A percentile compares a stretch with the other conserved stretches of the same genome.
phyloP scores from a whole-genome alignment of 495 filamentous ascomycete genomes.

The Bacidia gigantensis region DNA sequence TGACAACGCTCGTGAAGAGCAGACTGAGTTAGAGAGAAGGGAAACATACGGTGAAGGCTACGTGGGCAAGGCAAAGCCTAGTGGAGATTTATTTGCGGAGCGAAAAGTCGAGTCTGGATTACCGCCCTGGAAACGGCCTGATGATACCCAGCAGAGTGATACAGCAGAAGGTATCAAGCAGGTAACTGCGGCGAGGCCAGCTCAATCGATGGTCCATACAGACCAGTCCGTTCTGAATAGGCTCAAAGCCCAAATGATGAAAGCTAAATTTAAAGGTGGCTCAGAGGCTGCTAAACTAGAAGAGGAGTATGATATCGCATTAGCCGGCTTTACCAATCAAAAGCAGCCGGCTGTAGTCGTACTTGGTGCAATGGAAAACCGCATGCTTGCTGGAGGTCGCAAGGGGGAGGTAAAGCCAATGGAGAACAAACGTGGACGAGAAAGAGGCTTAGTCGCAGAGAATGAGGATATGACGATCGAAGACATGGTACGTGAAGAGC shows the following conservation, averaged over 20 bases:
- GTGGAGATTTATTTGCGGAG: slow-evolving; percentile 73
- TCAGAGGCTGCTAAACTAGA: slow-evolving; percentile 69
- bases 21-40: slow-evolving; percentile 78
- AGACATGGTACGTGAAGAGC: slow-evolving; percentile 90
- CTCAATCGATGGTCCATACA: slow-evolving; percentile 34
- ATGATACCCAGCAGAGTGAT: slow-evolving; percentile 21
- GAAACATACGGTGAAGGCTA: slow-evolving; percentile 76
- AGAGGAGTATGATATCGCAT: slow-evolving; percentile 64
- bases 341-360: slow-evolving; percentile 57
- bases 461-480: slow-evolving; percentile 94
- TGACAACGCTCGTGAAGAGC: slow-evolving; percentile 89
- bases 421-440: slow-evolving; percentile 61
- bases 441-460: slow-evolving; percentile 66
- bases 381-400: slow-evolving; percentile 64
- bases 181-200: slow-evolving; percentile 23
- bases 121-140: slow-evolving; percentile 6
- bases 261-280: slow-evolving; percentile 68
- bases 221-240: slow-evolving; percentile 75
- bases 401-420: slow-evolving; percentile 61
- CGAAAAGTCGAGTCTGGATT: slow-evolving; percentile 41
- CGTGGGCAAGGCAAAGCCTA: slow-evolving; percentile 75
- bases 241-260: slow-evolving; percentile 85
- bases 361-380: slow-evolving; percentile 75
- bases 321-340: slow-evolving; percentile 42
- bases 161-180: slow-evolving; percentile 17